phyloP scores from a whole-genome alignment of 768 basidiomycete genomes.

The Auriscalpium microsporum region DNA sequence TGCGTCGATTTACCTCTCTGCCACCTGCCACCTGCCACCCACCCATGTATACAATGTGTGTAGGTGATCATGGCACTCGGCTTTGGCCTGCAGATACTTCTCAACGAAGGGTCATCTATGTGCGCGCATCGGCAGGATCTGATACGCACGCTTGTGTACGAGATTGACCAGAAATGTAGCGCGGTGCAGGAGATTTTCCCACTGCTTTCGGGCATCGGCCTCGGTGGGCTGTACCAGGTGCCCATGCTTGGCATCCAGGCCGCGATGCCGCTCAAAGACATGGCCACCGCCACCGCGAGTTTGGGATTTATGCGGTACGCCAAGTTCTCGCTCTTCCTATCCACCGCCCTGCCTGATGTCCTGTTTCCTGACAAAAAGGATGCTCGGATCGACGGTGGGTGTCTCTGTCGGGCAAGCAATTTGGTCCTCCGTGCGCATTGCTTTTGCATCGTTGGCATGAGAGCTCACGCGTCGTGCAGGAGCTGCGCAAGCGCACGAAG shows the following conservation, averaged over 20 bases:
- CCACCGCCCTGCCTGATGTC: too few species aligned
- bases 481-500: neutral
- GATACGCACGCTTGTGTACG: too few species aligned
- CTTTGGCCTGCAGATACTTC: slow-evolving; percentile 28
- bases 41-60: neutral
- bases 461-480: neutral
- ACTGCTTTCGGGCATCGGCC: slow-evolving; percentile 25
- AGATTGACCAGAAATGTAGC: slow-evolving; percentile 10
- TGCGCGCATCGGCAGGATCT: slow-evolving; percentile 6
- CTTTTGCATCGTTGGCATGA: too few species aligned
- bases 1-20: too few species aligned
- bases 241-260: slow-evolving; percentile 33
- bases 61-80: slow-evolving; percentile 25
- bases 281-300: slow-evolving; percentile 35
- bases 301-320: slow-evolving; percentile 24
- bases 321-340: neutral
- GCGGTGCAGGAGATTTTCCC: slow-evolving; percentile 25
- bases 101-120: slow-evolving; percentile 25
- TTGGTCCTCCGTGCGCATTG: slow-evolving; percentile 4
- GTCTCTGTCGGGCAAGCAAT: slow-evolving; percentile 21
- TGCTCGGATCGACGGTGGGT: slow-evolving; percentile 19
- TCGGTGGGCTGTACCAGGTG: slow-evolving; percentile 29
- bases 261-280: slow-evolving; percentile 39
- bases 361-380: neutral
- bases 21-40: neutral